Base-by-base conservation (phyloP, 2,329 filamentous ascomycete genomes). In the Pseudogymnoascus sp. region DNA sequence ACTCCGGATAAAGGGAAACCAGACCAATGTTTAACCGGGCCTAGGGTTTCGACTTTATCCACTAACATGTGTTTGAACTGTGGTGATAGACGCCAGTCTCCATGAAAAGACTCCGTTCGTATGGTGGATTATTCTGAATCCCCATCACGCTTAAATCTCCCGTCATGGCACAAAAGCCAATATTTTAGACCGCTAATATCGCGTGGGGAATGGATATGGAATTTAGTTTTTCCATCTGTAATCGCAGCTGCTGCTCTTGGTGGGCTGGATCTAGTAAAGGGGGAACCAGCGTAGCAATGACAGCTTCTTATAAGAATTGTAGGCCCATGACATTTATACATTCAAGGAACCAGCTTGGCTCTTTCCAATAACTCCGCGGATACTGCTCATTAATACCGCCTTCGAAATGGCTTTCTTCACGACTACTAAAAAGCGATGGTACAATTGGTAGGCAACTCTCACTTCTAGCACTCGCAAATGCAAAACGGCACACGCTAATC, bases 221-320 rank as follows among this genome's bases (percentile, higher is more conserved):
- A 53, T 53, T 53, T 53, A 31, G 26, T 31, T 53, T 53, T 53
- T 53, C 46, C 46, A 31, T 53, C 46, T 53, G 46, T 53, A 31
- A 53, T 31, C 26, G 46, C 26, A 17, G 23, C 15, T 31, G 46
- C 2, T 53, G 46, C 23, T 31, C n/a, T 31, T 17, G 26, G 26
- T 53, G 46, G 46, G n/a, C 23, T 17, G 26, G 46, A 31, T 53
- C 15, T 53, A 15, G 46, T 53, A 19, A 53, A 53, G n/a, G 26
- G 44, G 46, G 46, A 23, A 9, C 26, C 46, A 33, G 26, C 46
- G 26, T 13, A 31, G 7, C 46, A 56, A 56, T 31, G 46, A 31
- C 7, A 56, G 46, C 26, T 33, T 19, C 46, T 26, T 56, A 56
- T 56, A 56, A 56, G 46, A 56, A 31, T 56, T 56, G 46, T 56